Evolutionary conservation across 495 filamentous ascomycete species (phyloP), one percentile per base, ranked within the genome.

Genomic region (Penicillium nucicola): DNA sequence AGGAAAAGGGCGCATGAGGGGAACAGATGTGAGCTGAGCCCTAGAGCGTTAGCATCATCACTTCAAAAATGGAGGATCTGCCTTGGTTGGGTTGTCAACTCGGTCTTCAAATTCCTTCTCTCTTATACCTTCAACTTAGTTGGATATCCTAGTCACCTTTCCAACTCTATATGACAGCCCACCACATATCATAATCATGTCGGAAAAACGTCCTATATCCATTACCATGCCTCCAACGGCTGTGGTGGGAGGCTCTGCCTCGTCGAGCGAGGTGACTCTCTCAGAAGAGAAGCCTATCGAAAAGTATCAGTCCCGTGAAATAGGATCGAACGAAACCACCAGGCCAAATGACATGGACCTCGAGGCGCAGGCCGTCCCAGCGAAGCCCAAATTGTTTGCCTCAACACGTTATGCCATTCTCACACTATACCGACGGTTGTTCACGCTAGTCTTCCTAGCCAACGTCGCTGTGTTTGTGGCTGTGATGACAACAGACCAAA

Each of bases 381-480:
- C 42, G 20, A 69, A 67, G 49, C 71, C 76, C 33, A 66, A 54
- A 34, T 44, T 44, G 17, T 53, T 66, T 28, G 54, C 67, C 30
- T 56, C 52, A 19, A 30, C 68, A 25, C 68, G 79, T 6, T 75
- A 72, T 56, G 59, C 65, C 14, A 49, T 71, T 39, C 50, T 78
- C 38, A 68, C 68, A 41, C 58, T 78, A 3, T 81, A 81, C 52
- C 75, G 79, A 23, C 72, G 76, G 3, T 70, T 84, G 1, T 84
- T 82, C 61, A 67, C 70, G 2, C 28, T 82, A 13, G 74, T 81
- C 13, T 76, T 80, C 41, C 45, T 73, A 10, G 70, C 66, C 57
- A 86, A 86, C 54, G 36, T 80, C 32, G 71, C 66, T 22, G 65
- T 76, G 13, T 74, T 85, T 44, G 62, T 78, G 37, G 61, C 58